These are phyloP conservation scores for Amanita polypyramis DNA, from an alignment of 768 basidiomycete species.

Conservation along the genomic window DNA sequence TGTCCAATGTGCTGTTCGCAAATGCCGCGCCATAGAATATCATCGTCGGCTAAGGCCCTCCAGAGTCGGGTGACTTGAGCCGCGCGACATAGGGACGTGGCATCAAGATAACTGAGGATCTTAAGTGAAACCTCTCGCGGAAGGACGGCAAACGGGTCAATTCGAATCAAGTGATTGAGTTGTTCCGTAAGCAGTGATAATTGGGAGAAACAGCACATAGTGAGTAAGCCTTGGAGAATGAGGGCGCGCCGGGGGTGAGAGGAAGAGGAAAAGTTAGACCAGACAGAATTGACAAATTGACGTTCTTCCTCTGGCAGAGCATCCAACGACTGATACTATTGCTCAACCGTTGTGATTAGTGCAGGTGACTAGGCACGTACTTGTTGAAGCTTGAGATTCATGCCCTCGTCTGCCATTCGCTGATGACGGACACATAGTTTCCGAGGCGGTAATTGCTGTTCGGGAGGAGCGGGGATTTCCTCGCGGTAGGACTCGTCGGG, in stretches of 20 bases:
- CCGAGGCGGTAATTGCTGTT: conserved; percentile 35
- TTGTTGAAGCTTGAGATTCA: conserved; percentile 84
- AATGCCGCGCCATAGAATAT: conserved; percentile 90
- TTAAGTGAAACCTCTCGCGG: conserved; percentile 86
- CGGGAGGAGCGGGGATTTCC: conserved; percentile 8
- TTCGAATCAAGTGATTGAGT: conserved; percentile 83
- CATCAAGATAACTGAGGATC: conserved; percentile 83
- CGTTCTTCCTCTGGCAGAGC: conserved; percentile 79
- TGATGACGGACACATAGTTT: conserved; percentile 92
- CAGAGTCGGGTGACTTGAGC: conserved; percentile 84
- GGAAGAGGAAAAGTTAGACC: conserved; percentile 95
- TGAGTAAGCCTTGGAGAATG: conserved; percentile 92
- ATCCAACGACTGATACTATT: conserved; percentile 67
- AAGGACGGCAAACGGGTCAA: conserved; percentile 87
- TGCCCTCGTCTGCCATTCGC: conserved; percentile 94
- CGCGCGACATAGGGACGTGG: conserved; percentile 85
- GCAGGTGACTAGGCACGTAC: conserved; percentile 26
- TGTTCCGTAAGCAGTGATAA: conserved; percentile 93
- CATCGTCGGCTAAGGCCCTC: conserved; percentile 88
- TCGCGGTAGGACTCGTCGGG: conserved; percentile 7
- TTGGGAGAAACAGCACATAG: conserved; percentile 99
- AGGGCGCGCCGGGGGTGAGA: conserved; percentile 84
- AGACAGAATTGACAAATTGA: conserved; percentile 81
- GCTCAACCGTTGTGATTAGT: conserved; percentile 8
- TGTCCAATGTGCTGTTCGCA: conserved; percentile 98